phyloP scores from a whole-genome alignment of 2,329 filamentous ascomycete species.

The Talaromyces atroroseus region DNA sequence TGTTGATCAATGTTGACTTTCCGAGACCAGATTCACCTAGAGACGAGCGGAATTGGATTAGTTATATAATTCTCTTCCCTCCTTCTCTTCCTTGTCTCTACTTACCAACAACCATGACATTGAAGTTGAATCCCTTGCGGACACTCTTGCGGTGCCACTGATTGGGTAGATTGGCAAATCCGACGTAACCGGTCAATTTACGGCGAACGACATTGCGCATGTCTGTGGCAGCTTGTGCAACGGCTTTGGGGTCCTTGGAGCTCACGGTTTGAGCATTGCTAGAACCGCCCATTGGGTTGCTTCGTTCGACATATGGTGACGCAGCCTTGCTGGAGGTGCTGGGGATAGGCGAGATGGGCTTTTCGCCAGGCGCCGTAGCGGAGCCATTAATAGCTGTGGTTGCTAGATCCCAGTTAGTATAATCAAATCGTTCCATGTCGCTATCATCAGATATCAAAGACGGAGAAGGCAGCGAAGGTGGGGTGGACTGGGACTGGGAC shows the following conservation, averaged over 20 bases:
- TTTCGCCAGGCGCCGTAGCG: constrained; percentile 11
- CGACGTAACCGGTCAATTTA: constrained; percentile 97
- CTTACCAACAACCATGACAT: constrained; percentile 99
- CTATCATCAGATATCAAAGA: constrained; percentile 13
- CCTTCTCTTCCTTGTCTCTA: constrained; percentile 23
- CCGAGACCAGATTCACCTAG: constrained; percentile 96
- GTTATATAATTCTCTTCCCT: background rate
- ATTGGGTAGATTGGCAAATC: constrained; percentile 97
- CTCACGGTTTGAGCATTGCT: constrained; percentile 55
- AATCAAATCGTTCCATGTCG: constrained; percentile 16
- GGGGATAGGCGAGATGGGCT: constrained; percentile 24
- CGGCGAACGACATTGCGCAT: constrained; percentile 94
- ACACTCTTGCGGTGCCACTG: constrained; percentile 99
- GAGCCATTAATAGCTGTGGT: constrained; percentile 24
- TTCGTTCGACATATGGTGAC: constrained; percentile 54
- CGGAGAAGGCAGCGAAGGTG: constrained; percentile 8
- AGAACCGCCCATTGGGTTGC: constrained; percentile 52
- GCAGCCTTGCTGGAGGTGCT: constrained; percentile 45
- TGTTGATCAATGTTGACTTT: constrained; percentile 99
- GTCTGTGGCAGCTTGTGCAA: constrained; percentile 55
- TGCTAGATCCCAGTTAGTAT: constrained; percentile 23
- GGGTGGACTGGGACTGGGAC: background rate
- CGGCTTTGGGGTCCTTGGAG: constrained; percentile 59
- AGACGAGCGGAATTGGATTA: background rate
- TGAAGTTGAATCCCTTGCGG: constrained; percentile 99